Percentiles rank a stretch among this genome's conserved stretches.
These are phyloP conservation scores for Tephrocybe rancida DNA, from an alignment of 768 basidiomycete species.

Conservation along the genomic window DNA sequence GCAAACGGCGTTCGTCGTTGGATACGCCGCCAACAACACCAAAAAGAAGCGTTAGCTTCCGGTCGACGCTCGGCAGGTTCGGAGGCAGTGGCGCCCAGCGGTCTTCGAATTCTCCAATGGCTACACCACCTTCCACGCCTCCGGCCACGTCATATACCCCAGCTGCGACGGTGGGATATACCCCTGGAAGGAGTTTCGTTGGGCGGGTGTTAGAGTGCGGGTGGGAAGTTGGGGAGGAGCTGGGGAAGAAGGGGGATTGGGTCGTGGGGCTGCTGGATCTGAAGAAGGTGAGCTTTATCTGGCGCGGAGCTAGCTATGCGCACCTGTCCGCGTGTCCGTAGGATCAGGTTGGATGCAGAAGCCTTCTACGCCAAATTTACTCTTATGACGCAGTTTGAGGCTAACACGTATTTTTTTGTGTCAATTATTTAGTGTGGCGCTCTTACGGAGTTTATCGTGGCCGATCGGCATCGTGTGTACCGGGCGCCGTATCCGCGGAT, in stretches of 20 bases:
- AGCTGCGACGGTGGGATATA: constrained; percentile 60
- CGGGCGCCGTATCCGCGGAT: constrained; percentile 66
- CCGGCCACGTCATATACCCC: constrained; percentile 10
- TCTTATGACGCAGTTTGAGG: constrained; percentile 2
- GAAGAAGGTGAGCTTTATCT: constrained; percentile 62
- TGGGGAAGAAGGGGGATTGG: constrained; percentile 79
- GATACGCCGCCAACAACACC: constrained; percentile 13
- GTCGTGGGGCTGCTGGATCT: constrained; percentile 81
- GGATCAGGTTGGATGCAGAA: background rate
- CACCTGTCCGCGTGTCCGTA: background rate
- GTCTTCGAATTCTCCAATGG: constrained; percentile 4
- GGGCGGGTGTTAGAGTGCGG: constrained; percentile 84
- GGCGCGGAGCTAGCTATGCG: background rate
- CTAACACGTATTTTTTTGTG: constrained; percentile 16
- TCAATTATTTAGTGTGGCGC: constrained; percentile 83
- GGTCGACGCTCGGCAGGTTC: constrained; percentile 21
- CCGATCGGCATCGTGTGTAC: constrained; percentile 77
- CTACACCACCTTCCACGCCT: background rate
- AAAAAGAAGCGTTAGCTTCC: constrained; percentile 20
- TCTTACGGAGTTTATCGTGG: constrained; percentile 84
- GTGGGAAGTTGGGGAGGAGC: constrained; percentile 73
- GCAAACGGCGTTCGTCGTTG: constrained; percentile 6
- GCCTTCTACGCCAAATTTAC: constrained; percentile 1
- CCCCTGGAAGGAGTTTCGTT: constrained; percentile 87
- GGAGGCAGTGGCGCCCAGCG: constrained; percentile 8